Conservation (phyloP, 192 early-diverging fungal genomes). For the Entophlyctis helioformis region DNA sequence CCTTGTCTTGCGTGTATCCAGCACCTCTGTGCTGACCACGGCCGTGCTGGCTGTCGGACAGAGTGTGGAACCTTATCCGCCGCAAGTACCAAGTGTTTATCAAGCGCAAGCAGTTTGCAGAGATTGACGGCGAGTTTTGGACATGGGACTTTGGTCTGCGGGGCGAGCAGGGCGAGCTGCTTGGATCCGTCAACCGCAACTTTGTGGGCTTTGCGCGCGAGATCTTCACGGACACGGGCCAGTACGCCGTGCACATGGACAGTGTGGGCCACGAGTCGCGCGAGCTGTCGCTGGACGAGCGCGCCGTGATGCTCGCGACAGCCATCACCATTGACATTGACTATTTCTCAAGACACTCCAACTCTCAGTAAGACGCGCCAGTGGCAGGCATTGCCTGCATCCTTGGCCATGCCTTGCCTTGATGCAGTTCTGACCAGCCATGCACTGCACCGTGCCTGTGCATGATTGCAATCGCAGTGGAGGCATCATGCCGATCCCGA, state of each 20-base stretch:
- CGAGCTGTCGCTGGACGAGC: slow-evolving; percentile 48
- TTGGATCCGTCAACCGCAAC: slow-evolving; percentile 60
- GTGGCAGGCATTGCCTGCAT: too few relatives aligned
- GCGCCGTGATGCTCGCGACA: slow-evolving; percentile 67
- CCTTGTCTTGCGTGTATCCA: not conserved
- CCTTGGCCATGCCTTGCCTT: not conserved
- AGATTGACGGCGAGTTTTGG: slow-evolving; percentile 37
- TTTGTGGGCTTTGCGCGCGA: slow-evolving; percentile 73
- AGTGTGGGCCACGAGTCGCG: slow-evolving; percentile 23
- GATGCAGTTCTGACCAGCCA: too few relatives aligned
- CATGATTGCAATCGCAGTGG: slow-evolving; percentile 1
- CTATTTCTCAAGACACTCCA: slow-evolving; percentile 72
- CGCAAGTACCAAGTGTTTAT: slow-evolving; percentile 77
- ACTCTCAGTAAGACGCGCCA: slow-evolving; percentile 2
- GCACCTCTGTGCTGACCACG: not conserved
- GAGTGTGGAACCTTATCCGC: slow-evolving; percentile 67
- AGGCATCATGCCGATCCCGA: slow-evolving; percentile 11
- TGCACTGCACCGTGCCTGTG: not conserved
- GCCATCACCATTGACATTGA: slow-evolving; percentile 83
- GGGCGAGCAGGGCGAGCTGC: slow-evolving; percentile 31
- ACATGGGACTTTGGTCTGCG: slow-evolving; percentile 70
- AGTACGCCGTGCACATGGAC: slow-evolving; percentile 71
- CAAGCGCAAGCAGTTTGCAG: slow-evolving; percentile 29
- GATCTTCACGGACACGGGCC: slow-evolving; percentile 78
- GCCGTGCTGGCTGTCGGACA: not conserved